Conservation (phyloP, 2,329 filamentous ascomycete genomes). For the Claviceps paspali region DNA sequence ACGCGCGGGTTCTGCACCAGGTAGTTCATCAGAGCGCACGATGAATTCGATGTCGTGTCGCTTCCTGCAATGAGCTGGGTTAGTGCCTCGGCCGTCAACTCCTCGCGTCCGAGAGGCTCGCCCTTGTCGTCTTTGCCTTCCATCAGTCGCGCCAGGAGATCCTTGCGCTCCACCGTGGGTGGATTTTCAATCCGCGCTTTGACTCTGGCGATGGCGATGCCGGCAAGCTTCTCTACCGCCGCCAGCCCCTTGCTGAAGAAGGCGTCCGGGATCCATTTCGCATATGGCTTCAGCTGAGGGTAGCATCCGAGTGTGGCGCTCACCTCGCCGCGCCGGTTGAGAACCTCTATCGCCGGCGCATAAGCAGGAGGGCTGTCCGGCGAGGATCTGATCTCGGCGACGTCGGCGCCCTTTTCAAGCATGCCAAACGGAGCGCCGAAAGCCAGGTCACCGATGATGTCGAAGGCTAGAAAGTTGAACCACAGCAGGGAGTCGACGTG, state of each 20-base stretch:
- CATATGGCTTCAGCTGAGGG: conserved; percentile 63
- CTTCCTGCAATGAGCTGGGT: conserved; percentile 75
- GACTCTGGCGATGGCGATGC: conserved; percentile 76
- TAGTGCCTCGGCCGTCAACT: conserved; percentile 76
- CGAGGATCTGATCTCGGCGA: conserved; percentile 54
- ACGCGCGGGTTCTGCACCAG: conserved; percentile 55
- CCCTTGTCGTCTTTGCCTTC: conserved; percentile 73
- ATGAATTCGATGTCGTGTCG: conserved; percentile 66
- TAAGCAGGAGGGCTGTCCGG: conserved; percentile 49
- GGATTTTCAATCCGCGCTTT: conserved; percentile 56
- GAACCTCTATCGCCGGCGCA: conserved; percentile 68
- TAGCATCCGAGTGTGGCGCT: conserved; percentile 64
- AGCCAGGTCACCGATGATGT: conserved; percentile 32
- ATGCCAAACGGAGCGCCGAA: conserved; percentile 45
- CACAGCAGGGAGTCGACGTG: conserved; percentile 61
- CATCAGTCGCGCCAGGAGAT: conserved; percentile 71
- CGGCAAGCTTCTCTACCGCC: conserved; percentile 67
- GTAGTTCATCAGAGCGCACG: conserved; percentile 72
- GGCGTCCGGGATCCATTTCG: conserved; percentile 63
- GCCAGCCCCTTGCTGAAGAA: conserved; percentile 64
- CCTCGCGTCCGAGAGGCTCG: conserved; percentile 56
- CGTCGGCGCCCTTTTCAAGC: conserved; percentile 60
- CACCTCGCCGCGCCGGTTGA: conserved; percentile 79
- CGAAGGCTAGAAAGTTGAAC: conserved; percentile 45
- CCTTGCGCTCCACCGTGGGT: conserved; percentile 51